Base-by-base conservation (phyloP, 1,284 basidiomycete species). In the Boletellus dicymbophilus region DNA sequence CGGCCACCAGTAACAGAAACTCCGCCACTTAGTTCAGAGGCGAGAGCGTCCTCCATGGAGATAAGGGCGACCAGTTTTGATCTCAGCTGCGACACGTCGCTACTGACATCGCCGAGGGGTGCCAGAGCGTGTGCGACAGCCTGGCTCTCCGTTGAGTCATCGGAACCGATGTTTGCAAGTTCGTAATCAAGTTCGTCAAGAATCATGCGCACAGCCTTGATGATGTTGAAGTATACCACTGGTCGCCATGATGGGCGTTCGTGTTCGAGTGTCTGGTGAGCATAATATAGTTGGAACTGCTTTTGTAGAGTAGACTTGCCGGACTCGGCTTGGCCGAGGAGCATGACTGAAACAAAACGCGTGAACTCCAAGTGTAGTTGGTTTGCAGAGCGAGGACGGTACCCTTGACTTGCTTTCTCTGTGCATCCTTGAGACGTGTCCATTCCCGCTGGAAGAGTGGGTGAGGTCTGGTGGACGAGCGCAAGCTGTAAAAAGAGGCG, bases 271-370 rank as follows among this genome's bases (percentile, higher is more conserved):
- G 81, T 72, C 50, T 81, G 75, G 8, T 85, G 83, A 3, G 87
- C 81, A 59, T 90, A 89, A 67, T 84, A 84, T 2, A 91, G 75
- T 61, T 91, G 88, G 60, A 91, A 89, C 67, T 91, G 86, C 58
- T 89, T 90, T 60, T 86, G 85, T 9, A 90, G 74, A 2, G 88
- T 89, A 1, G 85, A 88, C 66, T 90, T 90, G 44, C 88, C 88
- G 31, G 85, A 87, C 70, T 90, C 88, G 51, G 88, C 86, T 62
- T 90, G 88, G 11, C 88, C 88, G 27, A 90, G 76, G 11, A 87
- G 72, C 74, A 87, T 78, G 12, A 82, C 81, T 82, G 44, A 21
- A 28, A 46, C 4, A 23, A n/a, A 37, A n/a, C 23, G n/a, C 26
- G 51, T 48, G 54, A 64, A 54, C 23, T 16, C 11, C 16, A 36